A percentile compares a stretch with the other conserved stretches of the same genome.
These are phyloP conservation scores for Abortiporus biennis DNA, from an alignment of 1,284 basidiomycete species.

Conservation along the genomic window DNA sequence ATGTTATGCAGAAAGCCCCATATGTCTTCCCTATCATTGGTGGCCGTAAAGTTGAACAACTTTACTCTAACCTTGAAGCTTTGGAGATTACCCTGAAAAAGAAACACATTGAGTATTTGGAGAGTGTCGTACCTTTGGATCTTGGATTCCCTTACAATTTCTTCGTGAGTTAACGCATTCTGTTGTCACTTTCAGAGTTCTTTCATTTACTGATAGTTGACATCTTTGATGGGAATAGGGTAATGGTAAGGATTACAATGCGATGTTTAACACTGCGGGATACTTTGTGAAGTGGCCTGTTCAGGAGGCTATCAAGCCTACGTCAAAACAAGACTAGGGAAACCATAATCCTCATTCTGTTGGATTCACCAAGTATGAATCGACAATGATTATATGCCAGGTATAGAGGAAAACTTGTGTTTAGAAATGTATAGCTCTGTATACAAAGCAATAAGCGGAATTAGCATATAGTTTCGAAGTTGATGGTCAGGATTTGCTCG, in stretches of 20 bases:
- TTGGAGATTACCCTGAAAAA: constrained; percentile 34
- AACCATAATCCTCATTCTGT: too few relatives aligned
- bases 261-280: constrained; percentile 10
- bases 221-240: constrained; percentile 8
- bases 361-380: too few relatives aligned
- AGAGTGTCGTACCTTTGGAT: constrained; percentile 32
- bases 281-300: constrained; percentile 14
- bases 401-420: too few relatives aligned
- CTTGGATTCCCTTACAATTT: constrained; percentile 32
- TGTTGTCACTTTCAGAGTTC: background rate
- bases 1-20: constrained; percentile 36
- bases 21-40: constrained; percentile 37
- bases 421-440: too few relatives aligned
- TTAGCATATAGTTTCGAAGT: too few relatives aligned
- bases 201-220: too few relatives aligned
- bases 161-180: constrained; percentile 29
- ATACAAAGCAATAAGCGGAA: too few relatives aligned
- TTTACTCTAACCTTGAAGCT: constrained; percentile 37
- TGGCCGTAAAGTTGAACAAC: constrained; percentile 42
- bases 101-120: constrained; percentile 36
- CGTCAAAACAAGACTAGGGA: background rate
- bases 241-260: constrained; percentile 8
- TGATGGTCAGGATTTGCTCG: too few relatives aligned
- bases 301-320: constrained; percentile 9
- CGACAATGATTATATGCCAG: too few relatives aligned